Evolutionary conservation across 2,329 filamentous ascomycete species (phyloP).

Genomic region (Pestalotiopsis sp.): DNA sequence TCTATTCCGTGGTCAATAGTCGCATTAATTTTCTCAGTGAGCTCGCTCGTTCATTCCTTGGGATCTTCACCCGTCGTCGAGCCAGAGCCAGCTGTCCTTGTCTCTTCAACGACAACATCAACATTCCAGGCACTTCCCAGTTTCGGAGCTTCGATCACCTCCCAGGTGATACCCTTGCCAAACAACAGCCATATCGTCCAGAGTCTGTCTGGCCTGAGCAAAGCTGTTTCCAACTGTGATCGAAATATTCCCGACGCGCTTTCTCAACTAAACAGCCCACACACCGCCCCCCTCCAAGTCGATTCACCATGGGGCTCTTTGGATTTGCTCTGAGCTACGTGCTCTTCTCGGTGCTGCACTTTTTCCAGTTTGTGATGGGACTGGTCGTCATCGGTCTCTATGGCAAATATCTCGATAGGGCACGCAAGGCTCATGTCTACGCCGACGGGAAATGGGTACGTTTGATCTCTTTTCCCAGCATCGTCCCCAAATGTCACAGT

Average conservation of each 20-base stretch:
- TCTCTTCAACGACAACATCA: not conserved
- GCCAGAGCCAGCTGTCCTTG: not conserved
- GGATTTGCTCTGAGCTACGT: constrained; percentile 51
- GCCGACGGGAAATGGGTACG: constrained; percentile 72
- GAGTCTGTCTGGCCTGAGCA: not conserved
- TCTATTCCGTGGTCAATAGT: not conserved
- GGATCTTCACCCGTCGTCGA: not conserved
- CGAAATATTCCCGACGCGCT: not conserved
- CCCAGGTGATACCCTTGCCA: not conserved
- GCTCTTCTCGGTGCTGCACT: constrained; percentile 65
- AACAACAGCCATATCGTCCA: not conserved
- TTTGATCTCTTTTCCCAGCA: constrained; percentile 11
- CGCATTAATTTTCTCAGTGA: not conserved
- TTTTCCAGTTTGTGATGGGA: constrained; percentile 76
- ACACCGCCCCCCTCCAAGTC: not conserved
- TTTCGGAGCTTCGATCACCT: not conserved
- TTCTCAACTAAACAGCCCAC: not conserved
- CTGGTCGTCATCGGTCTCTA: constrained; percentile 81
- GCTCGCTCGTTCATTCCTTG: not conserved
- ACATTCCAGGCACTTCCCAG: not conserved
- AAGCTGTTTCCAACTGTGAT: not conserved
- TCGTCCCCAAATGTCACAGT: not conserved
- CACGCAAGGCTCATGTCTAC: constrained; percentile 50
- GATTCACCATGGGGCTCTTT: constrained; percentile 45
- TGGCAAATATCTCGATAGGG: constrained; percentile 65